Evolutionary conservation across 2,329 filamentous ascomycete genomes (phyloP), one percentile per base, ranked within the genome.

Genomic region (Aspergillus oerlinghausenensis): DNA sequence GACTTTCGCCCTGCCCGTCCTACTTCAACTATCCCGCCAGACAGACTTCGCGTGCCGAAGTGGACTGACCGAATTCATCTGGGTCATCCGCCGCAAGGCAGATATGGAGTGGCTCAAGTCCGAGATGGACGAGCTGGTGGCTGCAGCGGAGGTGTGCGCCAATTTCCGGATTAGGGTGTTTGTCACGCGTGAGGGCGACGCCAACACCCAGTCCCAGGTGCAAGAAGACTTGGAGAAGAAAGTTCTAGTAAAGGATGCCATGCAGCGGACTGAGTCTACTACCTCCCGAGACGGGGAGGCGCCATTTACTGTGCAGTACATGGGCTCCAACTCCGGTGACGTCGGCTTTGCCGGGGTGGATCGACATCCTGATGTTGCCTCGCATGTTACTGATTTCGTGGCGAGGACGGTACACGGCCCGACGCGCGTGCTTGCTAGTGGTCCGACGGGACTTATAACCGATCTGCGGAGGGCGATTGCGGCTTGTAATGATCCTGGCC

Each of bases 51-150:
- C 29, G 1, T 19, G n/a, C 0, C 58, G 58, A 1, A 45, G 78
- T 54, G 73, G 79, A 52, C 79, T 75, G 57, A 67, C 88, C 1
- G 81, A 86, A 63, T 80, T 89, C n/a, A 74, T 88, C 55, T 89
- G 87, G 87, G 81, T 82, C 1, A 76, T 89, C 40, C 78, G 85
- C 14, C 79, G 81, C 43, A 73, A 73, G 6, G 67, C 70, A 6
- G 82, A 88, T 59, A 69, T 83, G 17, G 73, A 77, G 21, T 89
- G 87, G 85, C 74, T 88, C 9, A 70, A 73, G 26, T 65, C 74
- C 5, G 87, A 89, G 67, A 71, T 89, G 10, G 74, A 79, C 2
- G 60, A 76, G 6, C 71, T 88, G 9, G 73, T 72, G 4, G 73
- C 73, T 7, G 70, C 74, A 1, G 74, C 74, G 3, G 65, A 69